Conservation (phyloP, 306 rosid genomes). For the Cucumis melo region DNA sequence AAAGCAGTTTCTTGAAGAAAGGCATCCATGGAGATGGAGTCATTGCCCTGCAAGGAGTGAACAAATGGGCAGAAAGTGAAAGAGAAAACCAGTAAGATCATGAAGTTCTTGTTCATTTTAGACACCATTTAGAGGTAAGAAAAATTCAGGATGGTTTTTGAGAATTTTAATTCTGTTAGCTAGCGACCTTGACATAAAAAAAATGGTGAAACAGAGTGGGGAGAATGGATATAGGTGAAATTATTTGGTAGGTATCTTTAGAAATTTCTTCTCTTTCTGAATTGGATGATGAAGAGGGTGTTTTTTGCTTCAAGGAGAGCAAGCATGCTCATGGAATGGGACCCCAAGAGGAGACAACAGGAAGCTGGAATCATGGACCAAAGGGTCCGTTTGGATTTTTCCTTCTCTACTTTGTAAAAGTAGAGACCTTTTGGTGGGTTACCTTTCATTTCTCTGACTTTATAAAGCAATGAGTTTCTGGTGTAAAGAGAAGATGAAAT, state of each 20-base stretch:
- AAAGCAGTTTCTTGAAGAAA: slow-evolving; percentile 46
- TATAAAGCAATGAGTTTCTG: background rate
- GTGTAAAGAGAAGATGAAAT: background rate
- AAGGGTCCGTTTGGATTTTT: background rate
- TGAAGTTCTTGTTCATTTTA: slow-evolving; percentile 6
- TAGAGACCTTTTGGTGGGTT: background rate
- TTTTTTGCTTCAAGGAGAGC: slow-evolving; percentile 8
- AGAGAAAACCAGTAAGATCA: slow-evolving; percentile 17
- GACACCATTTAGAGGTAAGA: background rate
- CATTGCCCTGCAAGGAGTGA: slow-evolving; percentile 22
- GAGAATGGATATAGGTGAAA: background rate
- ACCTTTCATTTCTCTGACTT: background rate
- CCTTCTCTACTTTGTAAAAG: background rate
- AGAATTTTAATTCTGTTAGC: background rate
- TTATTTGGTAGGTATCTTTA: background rate
- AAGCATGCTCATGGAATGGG: slow-evolving; percentile 26
- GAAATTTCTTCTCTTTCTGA: background rate
- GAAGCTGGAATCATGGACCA: slow-evolving; percentile 6
- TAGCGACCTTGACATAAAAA: background rate
- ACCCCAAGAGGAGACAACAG: slow-evolving; percentile 11
- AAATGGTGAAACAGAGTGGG: background rate
- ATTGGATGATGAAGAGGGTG: slow-evolving; percentile 5
- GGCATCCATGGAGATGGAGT: slow-evolving; percentile 41
- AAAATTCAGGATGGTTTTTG: background rate
- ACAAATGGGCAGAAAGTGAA: slow-evolving; percentile 23